Evolutionary conservation across 2,329 filamentous ascomycete genomes (phyloP), one percentile per base, ranked within the genome.

Genomic region (Thielaviopsis musarum): DNA sequence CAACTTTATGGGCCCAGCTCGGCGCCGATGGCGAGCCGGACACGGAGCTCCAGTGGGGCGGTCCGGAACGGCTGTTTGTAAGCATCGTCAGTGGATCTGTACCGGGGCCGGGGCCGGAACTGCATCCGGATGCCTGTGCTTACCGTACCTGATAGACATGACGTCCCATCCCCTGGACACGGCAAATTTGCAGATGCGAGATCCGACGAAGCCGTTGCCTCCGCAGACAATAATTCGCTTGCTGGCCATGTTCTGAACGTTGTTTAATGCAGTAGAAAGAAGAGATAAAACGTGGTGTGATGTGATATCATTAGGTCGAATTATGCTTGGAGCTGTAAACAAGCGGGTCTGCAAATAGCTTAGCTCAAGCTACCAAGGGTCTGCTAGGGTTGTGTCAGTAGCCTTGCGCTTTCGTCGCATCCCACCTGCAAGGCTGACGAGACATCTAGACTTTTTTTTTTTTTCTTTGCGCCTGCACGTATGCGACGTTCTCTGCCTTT

Each of bases 221-320:
- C 93, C 93, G 65, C 88, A 94, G 59, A 98, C 90, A 51, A 97
- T 83, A 52, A 98, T 77, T 72, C 83, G 85, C 74, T 90, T 95
- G 64, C 78, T 77, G 64, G 78, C 75, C 58, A 77, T 73, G 21
- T 49, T 21, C 5, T 5, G 17, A 5, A 49, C 71, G 82, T 80
- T 71, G 69, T 9, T 45, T 45, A 7, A n/a, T 45, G 24, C 9
- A 4, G 10, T n/a, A n/a, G 4, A 21, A 34, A n/a, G 0, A 17
- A 51, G 15, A 30, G 54, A 45, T 10, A 12, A 10, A 34, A 34
- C 10, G 24, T 24, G 19, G 19, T 48, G 10, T 24, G 21, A n/a
- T 57, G 24, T 34, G 4, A 24, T 26, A 21, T 26, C 24, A 26
- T 54, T 21, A 7, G 7, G n/a, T n/a, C 6, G 28, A 54, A 26